These are phyloP conservation scores for Helminthosporium solani DNA, from an alignment of 2,329 filamentous ascomycete species.

Conservation along the genomic window DNA sequence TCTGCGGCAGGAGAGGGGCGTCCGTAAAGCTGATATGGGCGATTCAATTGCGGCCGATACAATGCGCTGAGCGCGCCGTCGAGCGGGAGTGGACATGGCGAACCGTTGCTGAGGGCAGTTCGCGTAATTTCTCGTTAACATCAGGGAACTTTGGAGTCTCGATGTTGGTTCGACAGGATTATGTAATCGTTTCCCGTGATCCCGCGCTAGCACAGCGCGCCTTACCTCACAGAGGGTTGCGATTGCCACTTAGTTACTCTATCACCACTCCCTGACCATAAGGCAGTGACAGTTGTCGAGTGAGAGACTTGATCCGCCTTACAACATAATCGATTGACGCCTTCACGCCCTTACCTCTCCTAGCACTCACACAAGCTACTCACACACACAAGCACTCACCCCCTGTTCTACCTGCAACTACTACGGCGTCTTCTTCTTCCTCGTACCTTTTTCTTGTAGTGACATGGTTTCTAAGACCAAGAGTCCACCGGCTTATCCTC, in stretches of 20 bases:
- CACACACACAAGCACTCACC: neutral
- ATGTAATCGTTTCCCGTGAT: slow-evolving; percentile 11
- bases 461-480: neutral
- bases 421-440: neutral
- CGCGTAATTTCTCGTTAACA: too few species aligned
- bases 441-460: neutral
- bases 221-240: neutral
- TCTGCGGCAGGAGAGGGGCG: slow-evolving; percentile 42
- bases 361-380: neutral
- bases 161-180: neutral
- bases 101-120: slow-evolving; percentile 9
- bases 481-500: neutral
- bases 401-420: neutral
- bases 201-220: neutral
- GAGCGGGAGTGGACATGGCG: slow-evolving; percentile 65
- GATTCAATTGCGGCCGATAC: slow-evolving; percentile 46
- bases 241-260: neutral
- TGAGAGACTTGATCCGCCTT: neutral
- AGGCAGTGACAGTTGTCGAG: neutral
- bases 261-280: neutral
- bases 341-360: neutral
- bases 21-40: slow-evolving; percentile 62
- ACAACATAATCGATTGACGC: neutral
- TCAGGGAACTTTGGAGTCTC: slow-evolving; percentile 13
- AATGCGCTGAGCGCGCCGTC: slow-evolving; percentile 58